A percentile compares a stretch with the other conserved stretches of the same genome.
Conservation (phyloP, 768 basidiomycete genomes). For the Pleurotus tuber-regium region DNA sequence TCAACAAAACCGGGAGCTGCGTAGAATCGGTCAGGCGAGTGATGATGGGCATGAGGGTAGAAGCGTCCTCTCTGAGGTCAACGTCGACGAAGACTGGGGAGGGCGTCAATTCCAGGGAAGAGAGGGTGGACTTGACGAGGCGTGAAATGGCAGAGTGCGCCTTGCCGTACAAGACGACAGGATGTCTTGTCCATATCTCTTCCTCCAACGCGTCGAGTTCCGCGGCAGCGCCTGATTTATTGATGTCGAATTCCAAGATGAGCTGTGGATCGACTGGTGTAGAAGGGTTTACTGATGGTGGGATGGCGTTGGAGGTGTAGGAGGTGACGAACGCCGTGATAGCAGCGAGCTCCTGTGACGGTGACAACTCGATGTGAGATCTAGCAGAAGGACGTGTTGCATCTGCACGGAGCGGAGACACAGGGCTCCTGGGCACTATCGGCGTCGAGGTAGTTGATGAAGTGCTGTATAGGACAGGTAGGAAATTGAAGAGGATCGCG, state of each 20-base stretch:
- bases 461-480: too few relatives aligned
- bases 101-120: constrained; percentile 55
- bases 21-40: constrained; percentile 51
- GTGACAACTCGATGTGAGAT: constrained; percentile 47
- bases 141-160: too few relatives aligned
- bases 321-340: constrained; percentile 70
- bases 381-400: too few relatives aligned
- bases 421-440: too few relatives aligned
- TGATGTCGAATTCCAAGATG: constrained; percentile 80
- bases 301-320: constrained; percentile 73
- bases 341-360: constrained; percentile 68
- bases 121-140: constrained; percentile 60
- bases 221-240: constrained; percentile 53
- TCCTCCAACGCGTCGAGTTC: constrained; percentile 59
- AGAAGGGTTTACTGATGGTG: constrained; percentile 58
- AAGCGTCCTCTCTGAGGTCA: constrained; percentile 69
- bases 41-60: constrained; percentile 60
- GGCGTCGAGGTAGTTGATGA: too few relatives aligned
- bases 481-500: too few relatives aligned
- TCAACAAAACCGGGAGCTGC: constrained; percentile 63
- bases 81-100: constrained; percentile 69
- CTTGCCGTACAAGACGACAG: constrained; percentile 53
- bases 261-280: constrained; percentile 75
- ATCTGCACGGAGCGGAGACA: too few relatives aligned
- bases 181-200: constrained; percentile 71